Evolutionary conservation across 345 rosid species (phyloP).

Genomic region (Citrus australasica): DNA sequence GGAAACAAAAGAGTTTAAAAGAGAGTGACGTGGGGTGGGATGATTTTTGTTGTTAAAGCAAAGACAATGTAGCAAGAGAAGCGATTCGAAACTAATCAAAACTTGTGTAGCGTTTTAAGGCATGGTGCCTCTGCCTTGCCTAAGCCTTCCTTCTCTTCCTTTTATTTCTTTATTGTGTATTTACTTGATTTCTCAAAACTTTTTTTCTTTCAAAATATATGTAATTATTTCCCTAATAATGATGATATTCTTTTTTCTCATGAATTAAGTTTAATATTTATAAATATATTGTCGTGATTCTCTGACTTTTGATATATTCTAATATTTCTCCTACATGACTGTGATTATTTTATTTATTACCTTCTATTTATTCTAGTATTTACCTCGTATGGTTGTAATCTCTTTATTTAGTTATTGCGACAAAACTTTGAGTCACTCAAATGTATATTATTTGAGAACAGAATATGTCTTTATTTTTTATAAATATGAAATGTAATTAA

Average conservation of each 20-base stretch:
- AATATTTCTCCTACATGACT: too few species aligned
- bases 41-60: background rate
- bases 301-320: too few species aligned
- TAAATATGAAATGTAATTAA: too few species aligned
- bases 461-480: too few species aligned
- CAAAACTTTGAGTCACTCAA: too few species aligned
- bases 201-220: background rate
- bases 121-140: background rate
- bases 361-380: too few species aligned
- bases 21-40: slow-evolving; percentile 16
- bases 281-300: too few species aligned
- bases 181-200: background rate
- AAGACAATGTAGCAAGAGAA: slow-evolving; percentile 15
- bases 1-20: background rate
- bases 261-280: too few species aligned
- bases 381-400: rapidly evolving
- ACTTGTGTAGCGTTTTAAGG: background rate
- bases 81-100: background rate
- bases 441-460: too few species aligned
- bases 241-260: too few species aligned
- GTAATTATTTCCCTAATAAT: background rate
- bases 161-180: background rate
- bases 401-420: too few species aligned
- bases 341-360: too few species aligned
- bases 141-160: background rate